Evolutionary conservation across 176 grass and related monocot species (phyloP), one percentile per base, ranked within the genome.

Genomic region (Ensete glaucum): DNA sequence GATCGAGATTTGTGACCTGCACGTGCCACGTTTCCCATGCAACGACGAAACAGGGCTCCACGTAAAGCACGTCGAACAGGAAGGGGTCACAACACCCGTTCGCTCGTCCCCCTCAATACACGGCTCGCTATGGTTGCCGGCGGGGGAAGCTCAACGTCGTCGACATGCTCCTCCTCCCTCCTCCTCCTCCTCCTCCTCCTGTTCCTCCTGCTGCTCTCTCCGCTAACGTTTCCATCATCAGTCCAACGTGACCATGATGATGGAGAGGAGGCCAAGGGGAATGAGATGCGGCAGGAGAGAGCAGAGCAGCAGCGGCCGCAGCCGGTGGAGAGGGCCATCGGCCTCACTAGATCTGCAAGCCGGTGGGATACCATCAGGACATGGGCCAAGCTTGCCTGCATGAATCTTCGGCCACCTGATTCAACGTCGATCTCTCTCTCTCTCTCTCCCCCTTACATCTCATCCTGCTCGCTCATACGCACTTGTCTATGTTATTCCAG

Each of bases 261-360:
- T 19, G 53, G 14, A n/a, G 68, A 7, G 5, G 34, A 50, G 50
- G 68, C 34, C 34, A 43, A 43, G 34, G 34, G 4, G 34, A 43
- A 43, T 6, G 34, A 43, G 34, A 43, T 14, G 20, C 16, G 52
- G 48, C 14, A 19, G n/a, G 8, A 62, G 19, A 43, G 34, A 43
- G 34, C 17, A 49, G 15, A 71, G 19, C 14, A 19, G 58, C 58
- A 20, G 8, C 54, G 9, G 14, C 50, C 84, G 23, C 77, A 80
- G 60, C 82, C 81, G 12, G 58, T 85, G 6, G 92, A 96, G 81
- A 82, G 87, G 59, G 92, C 92, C 72, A 82, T 96, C 23, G 92
- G 82, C 68, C 67, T 64, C 19, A 80, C 82, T 43, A 87, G 84
- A 50, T 83, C 89, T 73, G 82, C 75, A 80, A 87, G 58, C 82